Percentiles rank a stretch among this genome's conserved stretches.
These are phyloP conservation scores for Odonthalia washingtoniensis DNA, from an alignment of 31 red algal species.

Conservation along the genomic window DNA sequence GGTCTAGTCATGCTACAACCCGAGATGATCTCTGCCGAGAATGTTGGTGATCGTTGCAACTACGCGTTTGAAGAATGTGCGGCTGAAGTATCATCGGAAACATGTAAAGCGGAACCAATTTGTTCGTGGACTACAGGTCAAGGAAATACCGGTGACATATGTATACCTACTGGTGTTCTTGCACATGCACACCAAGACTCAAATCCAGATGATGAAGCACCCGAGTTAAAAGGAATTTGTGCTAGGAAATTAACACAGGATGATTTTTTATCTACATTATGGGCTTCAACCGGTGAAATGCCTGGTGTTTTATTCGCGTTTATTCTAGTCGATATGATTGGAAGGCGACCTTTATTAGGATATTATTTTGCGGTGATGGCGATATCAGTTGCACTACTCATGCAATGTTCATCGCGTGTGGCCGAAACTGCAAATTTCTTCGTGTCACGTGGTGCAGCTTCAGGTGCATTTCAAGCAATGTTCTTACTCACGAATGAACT, in stretches of 20 bases:
- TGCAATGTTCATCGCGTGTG: slow-evolving; percentile 39
- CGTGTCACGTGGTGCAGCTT: slow-evolving; percentile 50
- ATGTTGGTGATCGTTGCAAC: slow-evolving; percentile 51
- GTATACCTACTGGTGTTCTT: not conserved
- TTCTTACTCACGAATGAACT: slow-evolving; percentile 71
- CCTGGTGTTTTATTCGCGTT: slow-evolving; percentile 63
- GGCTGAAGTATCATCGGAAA: not conserved
- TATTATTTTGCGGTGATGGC: slow-evolving; percentile 35
- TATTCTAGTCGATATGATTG: slow-evolving; percentile 50
- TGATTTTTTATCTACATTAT: slow-evolving; percentile 57
- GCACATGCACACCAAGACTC: not conserved
- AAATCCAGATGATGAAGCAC: not conserved
- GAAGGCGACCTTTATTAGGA: slow-evolving; percentile 58
- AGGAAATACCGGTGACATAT: slow-evolving; percentile 7
- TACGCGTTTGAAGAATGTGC: slow-evolving; percentile 48
- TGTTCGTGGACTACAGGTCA: slow-evolving; percentile 47
- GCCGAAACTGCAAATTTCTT: slow-evolving; percentile 66
- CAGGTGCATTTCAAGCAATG: slow-evolving; percentile 62
- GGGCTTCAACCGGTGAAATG: slow-evolving; percentile 63
- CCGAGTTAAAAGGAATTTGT: slow-evolving; percentile 3
- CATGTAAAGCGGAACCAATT: slow-evolving; percentile 35
- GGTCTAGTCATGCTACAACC: slow-evolving; percentile 67
- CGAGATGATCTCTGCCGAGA: slow-evolving; percentile 56
- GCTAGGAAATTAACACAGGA: slow-evolving; percentile 38
- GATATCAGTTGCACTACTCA: slow-evolving; percentile 42